Conservation (phyloP, 345 rosid species). For the Corchorus olitorius region DNA sequence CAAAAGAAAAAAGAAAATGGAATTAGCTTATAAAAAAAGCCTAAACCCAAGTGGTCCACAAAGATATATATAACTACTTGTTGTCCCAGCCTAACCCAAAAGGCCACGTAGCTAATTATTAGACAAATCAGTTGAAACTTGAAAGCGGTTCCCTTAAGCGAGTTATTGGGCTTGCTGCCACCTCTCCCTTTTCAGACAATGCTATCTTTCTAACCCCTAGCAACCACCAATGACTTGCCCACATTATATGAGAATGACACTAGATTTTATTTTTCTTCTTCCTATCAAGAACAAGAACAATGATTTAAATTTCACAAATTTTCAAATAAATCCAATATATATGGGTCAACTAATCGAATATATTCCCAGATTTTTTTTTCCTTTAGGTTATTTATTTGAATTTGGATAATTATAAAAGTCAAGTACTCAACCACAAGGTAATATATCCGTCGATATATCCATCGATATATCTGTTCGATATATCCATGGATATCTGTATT, state of each 20-base stretch:
- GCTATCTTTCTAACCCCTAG: slow-evolving; percentile 35
- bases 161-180: slow-evolving; percentile 28
- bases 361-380: not conserved
- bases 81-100: slow-evolving; percentile 2
- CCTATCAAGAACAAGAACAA: not conserved
- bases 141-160: slow-evolving; percentile 13
- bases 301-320: not conserved
- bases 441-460: no score
- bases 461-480: no score
- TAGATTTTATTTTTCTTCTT: not conserved
- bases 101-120: slow-evolving; percentile 31
- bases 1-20: not conserved
- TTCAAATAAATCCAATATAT: not conserved
- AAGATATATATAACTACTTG: slow-evolving; percentile 2
- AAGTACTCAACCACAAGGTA: no score
- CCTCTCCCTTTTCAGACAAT: slow-evolving; percentile 31
- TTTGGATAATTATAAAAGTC: no score
- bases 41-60: slow-evolving; percentile 16
- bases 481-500: no score
- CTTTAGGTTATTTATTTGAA: no score
- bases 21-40: not conserved
- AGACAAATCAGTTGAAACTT: slow-evolving; percentile 17
- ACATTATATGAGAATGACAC: slow-evolving; percentile 23
- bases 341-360: not conserved
- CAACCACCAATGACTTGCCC: slow-evolving; percentile 26